Evolutionary conservation across 176 grass and related monocot genomes (phyloP).

Genomic region (Thalia dealbata): DNA sequence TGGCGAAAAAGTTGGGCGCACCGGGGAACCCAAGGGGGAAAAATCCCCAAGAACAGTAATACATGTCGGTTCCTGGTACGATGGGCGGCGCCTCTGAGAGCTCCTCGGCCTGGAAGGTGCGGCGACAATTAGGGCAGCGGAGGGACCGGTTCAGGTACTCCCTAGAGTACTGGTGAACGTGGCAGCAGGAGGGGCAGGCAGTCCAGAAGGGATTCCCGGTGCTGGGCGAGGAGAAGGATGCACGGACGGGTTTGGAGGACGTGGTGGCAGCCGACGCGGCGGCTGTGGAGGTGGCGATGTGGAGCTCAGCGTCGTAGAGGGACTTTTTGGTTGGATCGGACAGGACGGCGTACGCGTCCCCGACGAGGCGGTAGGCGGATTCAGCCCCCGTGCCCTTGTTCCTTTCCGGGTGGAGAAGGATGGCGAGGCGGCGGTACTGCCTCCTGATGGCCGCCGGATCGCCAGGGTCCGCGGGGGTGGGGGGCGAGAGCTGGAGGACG

Average conservation of each 20-base stretch:
- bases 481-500: conserved; percentile 30
- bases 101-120: conserved; percentile 54
- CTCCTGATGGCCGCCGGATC: conserved; percentile 33
- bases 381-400: conserved; percentile 47
- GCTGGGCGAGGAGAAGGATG: not conserved
- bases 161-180: conserved; percentile 61
- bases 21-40: conserved; percentile 68
- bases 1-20: not conserved
- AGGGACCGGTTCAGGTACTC: conserved; percentile 46
- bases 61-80: conserved; percentile 77
- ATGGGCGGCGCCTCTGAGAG: conserved; percentile 55
- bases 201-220: conserved; percentile 56
- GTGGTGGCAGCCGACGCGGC: conserved; percentile 15
- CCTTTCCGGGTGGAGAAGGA: conserved; percentile 43
- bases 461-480: conserved; percentile 5
- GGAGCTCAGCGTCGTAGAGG: conserved; percentile 35
- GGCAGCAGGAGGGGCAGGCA: conserved; percentile 66
- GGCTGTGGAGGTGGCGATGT: conserved; percentile 24
- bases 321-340: conserved; percentile 40
- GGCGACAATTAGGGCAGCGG: conserved; percentile 65
- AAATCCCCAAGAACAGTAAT: conserved; percentile 90
- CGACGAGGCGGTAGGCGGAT: conserved; percentile 44
- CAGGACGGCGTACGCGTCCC: conserved; percentile 61
- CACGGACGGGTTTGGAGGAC: not conserved
- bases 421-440: conserved; percentile 51